These are phyloP conservation scores for Epithemia pelagica DNA, from an alignment of 108 stramenopile species.

Conservation along the genomic window DNA sequence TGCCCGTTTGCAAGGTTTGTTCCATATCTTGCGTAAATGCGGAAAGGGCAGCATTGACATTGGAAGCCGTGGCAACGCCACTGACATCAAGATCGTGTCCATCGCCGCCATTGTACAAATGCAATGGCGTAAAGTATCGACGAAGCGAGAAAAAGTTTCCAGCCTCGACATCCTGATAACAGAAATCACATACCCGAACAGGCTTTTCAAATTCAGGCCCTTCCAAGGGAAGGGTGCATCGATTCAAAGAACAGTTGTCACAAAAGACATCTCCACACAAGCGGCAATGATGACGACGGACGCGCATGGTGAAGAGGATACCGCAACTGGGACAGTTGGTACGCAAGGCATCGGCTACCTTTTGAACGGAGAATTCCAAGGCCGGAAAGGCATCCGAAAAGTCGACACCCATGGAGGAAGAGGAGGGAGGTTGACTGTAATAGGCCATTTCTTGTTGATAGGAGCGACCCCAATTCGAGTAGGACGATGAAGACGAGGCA, in stretches of 20 bases:
- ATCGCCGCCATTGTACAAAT: slow-evolving; percentile 41
- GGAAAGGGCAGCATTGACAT: slow-evolving; percentile 65
- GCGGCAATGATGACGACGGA: slow-evolving; percentile 91
- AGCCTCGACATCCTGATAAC: slow-evolving; percentile 62
- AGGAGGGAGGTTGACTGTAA: slow-evolving; percentile 7
- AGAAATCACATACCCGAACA: slow-evolving; percentile 68
- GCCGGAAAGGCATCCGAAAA: slow-evolving; percentile 46
- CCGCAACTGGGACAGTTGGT: slow-evolving; percentile 48
- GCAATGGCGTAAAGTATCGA: slow-evolving; percentile 69
- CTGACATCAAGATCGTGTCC: slow-evolving; percentile 13
- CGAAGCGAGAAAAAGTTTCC: slow-evolving; percentile 80
- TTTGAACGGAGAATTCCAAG: slow-evolving; percentile 53
- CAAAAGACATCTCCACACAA: slow-evolving; percentile 94
- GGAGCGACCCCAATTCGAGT: slow-evolving; percentile 8
- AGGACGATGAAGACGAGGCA: background rate
- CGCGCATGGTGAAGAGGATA: slow-evolving; percentile 46
- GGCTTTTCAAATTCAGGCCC: slow-evolving; percentile 60
- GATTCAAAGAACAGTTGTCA: slow-evolving; percentile 52
- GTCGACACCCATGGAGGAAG: slow-evolving; percentile 16
- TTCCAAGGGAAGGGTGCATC: slow-evolving; percentile 54
- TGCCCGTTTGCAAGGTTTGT: slow-evolving; percentile 35
- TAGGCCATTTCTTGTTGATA: slow-evolving; percentile 36
- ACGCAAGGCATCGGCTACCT: slow-evolving; percentile 58
- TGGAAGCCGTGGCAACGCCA: slow-evolving; percentile 26
- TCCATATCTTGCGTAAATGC: slow-evolving; percentile 62